These are phyloP conservation scores for Vanrija sp. DNA, from an alignment of 1,284 basidiomycete genomes.

Conservation along the genomic window DNA sequence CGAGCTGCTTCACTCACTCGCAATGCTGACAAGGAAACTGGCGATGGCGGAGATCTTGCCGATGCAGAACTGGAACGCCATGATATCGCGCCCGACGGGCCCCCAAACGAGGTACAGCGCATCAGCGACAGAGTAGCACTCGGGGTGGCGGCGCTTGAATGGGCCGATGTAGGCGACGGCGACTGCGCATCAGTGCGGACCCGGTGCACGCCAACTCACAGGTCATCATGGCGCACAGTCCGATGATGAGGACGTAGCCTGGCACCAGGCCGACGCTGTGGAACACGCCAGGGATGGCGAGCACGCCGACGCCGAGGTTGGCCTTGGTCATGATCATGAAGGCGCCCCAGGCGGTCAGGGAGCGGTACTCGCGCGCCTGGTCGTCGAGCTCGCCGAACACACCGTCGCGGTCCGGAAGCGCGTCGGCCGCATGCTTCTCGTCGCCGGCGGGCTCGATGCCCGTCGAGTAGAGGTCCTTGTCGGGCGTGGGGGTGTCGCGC, in stretches of 20 bases:
- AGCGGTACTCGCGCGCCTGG: constrained; percentile 3
- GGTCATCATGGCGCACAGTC: constrained; percentile 47
- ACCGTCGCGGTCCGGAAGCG: constrained; percentile 14
- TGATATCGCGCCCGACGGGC: background rate
- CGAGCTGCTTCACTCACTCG: constrained; percentile 18
- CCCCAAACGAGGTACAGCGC: background rate
- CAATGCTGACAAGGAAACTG: constrained; percentile 17
- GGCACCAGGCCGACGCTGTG: constrained; percentile 57
- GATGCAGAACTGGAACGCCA: constrained; percentile 11
- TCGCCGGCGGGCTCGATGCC: too few relatives aligned
- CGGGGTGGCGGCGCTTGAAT: constrained; percentile 18
- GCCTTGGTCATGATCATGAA: constrained; percentile 58
- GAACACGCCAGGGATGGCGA: constrained; percentile 57
- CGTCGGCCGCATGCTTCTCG: background rate
- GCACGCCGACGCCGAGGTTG: constrained; percentile 59
- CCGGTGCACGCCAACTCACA: constrained; percentile 18
- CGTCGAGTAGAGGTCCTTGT: too few relatives aligned
- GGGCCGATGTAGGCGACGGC: constrained; percentile 3
- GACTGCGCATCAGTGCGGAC: constrained; percentile 13
- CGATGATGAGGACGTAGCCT: constrained; percentile 45
- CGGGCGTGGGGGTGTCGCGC: too few relatives aligned
- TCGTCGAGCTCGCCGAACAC: constrained; percentile 27
- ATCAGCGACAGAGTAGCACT: constrained; percentile 3
- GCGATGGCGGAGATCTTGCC: constrained; percentile 21
- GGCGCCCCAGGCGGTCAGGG: background rate